A percentile compares a stretch with the other conserved stretches of the same genome.
phyloP scores from a whole-genome alignment of 2,329 filamentous ascomycete genomes.

The Penicillium decumbens region DNA sequence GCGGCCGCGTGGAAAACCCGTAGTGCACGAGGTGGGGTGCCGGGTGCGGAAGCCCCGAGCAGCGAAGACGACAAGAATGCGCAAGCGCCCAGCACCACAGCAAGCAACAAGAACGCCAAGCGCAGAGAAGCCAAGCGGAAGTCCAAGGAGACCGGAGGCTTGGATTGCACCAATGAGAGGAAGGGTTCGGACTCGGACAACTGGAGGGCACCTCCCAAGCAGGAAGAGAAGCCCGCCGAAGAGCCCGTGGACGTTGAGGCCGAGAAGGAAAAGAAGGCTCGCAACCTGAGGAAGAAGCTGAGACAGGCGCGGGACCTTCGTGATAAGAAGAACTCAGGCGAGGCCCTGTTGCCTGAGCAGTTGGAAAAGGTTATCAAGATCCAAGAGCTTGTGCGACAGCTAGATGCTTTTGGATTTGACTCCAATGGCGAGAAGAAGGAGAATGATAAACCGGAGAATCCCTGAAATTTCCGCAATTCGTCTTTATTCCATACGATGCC shows the following conservation, averaged over 20 bases:
- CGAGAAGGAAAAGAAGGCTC: slow-evolving; percentile 87
- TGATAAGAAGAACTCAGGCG: slow-evolving; percentile 84
- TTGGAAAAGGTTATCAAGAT: slow-evolving; percentile 98
- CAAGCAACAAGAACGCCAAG: slow-evolving; percentile 84
- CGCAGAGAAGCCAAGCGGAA: slow-evolving; percentile 62
- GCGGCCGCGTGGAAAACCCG: slow-evolving; percentile 80
- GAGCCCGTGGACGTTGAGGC: slow-evolving; percentile 60
- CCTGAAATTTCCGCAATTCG: slow-evolving; percentile 4
- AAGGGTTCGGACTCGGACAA: slow-evolving; percentile 30
- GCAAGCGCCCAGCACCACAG: slow-evolving; percentile 46
- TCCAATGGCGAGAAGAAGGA: slow-evolving; percentile 63
- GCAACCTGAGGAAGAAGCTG: slow-evolving; percentile 88
- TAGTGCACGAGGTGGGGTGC: slow-evolving; percentile 63
- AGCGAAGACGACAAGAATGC: slow-evolving; percentile 49
- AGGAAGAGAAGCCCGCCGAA: slow-evolving; percentile 25
- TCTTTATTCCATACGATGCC: background rate
- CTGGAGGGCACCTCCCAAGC: slow-evolving; percentile 30
- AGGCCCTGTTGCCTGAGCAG: slow-evolving; percentile 82
- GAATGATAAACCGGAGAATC: slow-evolving; percentile 16
- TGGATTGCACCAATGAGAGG: slow-evolving; percentile 19
- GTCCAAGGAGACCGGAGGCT: slow-evolving; percentile 56
- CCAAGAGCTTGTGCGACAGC: slow-evolving; percentile 82
- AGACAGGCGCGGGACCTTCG: slow-evolving; percentile 87
- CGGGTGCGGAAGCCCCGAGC: slow-evolving; percentile 62
- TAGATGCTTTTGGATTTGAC: slow-evolving; percentile 81